Percentiles rank a stretch among this genome's conserved stretches.
These are phyloP conservation scores for Penicillium sp. DNA, from an alignment of 2,329 filamentous ascomycete genomes.

Conservation along the genomic window DNA sequence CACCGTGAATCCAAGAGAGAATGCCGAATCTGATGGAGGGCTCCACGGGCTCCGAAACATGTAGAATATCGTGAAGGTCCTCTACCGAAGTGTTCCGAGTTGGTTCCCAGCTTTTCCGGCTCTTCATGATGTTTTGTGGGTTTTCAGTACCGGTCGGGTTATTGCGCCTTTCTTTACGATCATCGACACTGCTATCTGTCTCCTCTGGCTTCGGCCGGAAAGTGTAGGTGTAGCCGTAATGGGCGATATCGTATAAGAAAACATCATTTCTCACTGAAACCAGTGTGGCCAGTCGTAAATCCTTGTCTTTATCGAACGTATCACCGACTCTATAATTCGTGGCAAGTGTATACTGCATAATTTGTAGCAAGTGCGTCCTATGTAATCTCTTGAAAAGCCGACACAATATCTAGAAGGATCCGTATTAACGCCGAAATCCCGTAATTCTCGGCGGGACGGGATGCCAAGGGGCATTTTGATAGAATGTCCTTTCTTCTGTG, in stretches of 20 bases:
- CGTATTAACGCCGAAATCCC: conserved; percentile 43
- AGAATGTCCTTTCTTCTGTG: conserved; percentile 36
- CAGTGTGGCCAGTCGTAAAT: not conserved
- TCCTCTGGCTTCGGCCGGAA: not conserved
- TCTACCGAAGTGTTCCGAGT: not conserved
- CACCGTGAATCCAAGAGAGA: not conserved
- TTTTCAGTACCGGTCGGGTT: not conserved
- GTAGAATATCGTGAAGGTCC: not conserved
- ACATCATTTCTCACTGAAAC: not conserved
- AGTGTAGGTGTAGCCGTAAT: not conserved
- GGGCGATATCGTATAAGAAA: not conserved
- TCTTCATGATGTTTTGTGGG: not conserved
- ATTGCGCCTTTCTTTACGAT: not conserved
- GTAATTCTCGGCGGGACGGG: conserved; percentile 36
- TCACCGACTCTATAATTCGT: not conserved
- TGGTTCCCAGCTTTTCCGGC: not conserved
- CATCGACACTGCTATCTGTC: not conserved
- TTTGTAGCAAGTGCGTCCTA: not conserved
- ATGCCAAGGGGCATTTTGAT: conserved; percentile 38
- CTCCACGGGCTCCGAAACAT: not conserved
- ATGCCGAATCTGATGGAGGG: not conserved
- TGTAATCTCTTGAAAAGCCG: not conserved
- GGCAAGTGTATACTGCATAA: not conserved
- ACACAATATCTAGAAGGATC: not conserved
- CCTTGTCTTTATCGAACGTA: not conserved